phyloP scores from a whole-genome alignment of 2,329 filamentous ascomycete genomes.

The Monosporascus sp. region DNA sequence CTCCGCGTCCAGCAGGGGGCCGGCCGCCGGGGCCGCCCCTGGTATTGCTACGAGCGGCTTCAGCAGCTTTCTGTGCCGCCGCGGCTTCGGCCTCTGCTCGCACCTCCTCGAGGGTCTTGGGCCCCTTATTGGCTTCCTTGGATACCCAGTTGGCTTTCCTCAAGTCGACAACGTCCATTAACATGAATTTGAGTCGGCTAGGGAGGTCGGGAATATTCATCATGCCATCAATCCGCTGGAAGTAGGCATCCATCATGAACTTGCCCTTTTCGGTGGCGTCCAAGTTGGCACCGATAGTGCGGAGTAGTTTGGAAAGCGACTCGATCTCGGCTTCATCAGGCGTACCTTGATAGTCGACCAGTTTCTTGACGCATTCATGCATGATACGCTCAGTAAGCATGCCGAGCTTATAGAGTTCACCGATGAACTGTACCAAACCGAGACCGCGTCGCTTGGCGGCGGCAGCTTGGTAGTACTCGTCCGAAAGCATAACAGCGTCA shows the following conservation, averaged over 20 bases:
- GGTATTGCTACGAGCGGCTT: slow-evolving; percentile 56
- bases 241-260: slow-evolving; percentile 89
- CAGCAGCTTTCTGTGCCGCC: slow-evolving; percentile 75
- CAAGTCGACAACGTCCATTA: slow-evolving; percentile 88
- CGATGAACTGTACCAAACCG: slow-evolving; percentile 97
- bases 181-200: slow-evolving; percentile 91
- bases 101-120: slow-evolving; percentile 93
- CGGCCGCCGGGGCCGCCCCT: slow-evolving; percentile 66
- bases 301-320: slow-evolving; percentile 86
- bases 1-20: slow-evolving; percentile 71
- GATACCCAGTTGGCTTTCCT: slow-evolving; percentile 72
- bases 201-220: slow-evolving; percentile 73
- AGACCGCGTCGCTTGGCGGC: slow-evolving; percentile 95
- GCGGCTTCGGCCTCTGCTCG: slow-evolving; percentile 74
- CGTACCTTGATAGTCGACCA: slow-evolving; percentile 88
- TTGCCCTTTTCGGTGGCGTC: slow-evolving; percentile 78
- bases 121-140: slow-evolving; percentile 88
- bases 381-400: slow-evolving; percentile 99
- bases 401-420: slow-evolving; percentile 95
- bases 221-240: slow-evolving; percentile 78
- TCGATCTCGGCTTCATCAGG: slow-evolving; percentile 96
- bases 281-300: slow-evolving; percentile 85
- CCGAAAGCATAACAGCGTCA: slow-evolving; percentile 80
- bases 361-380: slow-evolving; percentile 97
- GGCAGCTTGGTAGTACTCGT: slow-evolving; percentile 92